Evolutionary conservation across 2,329 filamentous ascomycete genomes (phyloP).

Genomic region (Penicillium sp.): DNA sequence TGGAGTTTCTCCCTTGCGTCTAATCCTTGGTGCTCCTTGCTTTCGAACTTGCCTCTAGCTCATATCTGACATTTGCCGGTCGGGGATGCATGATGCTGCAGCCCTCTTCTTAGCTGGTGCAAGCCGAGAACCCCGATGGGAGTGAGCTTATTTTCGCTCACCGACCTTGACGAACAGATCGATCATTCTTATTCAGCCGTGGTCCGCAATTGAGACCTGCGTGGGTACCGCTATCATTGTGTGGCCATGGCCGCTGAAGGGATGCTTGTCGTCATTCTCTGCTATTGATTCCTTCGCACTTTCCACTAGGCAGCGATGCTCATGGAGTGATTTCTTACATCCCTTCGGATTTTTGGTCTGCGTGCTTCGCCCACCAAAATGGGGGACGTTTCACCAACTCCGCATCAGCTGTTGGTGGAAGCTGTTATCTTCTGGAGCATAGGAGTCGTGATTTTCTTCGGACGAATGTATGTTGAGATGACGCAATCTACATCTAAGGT

Average conservation of each 20-base stretch:
- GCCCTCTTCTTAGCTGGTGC: constrained; percentile 4
- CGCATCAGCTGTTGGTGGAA: constrained; percentile 28
- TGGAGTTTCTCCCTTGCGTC: constrained; percentile 20
- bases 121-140: background rate
- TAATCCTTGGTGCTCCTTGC: constrained; percentile 19
- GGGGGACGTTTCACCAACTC: constrained; percentile 31
- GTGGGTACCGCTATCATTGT: background rate
- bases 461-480: constrained; percentile 27
- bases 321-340: constrained; percentile 3
- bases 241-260: background rate
- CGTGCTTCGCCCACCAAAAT: constrained; percentile 17
- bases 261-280: background rate
- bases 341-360: background rate
- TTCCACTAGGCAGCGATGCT: background rate
- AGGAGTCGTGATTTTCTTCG: constrained; percentile 26
- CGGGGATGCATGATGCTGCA: constrained; percentile 15
- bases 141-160: constrained; percentile 10
- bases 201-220: background rate
- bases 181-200: background rate
- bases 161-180: constrained; percentile 4
- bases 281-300: background rate
- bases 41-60: constrained; percentile 12
- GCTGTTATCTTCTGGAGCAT: constrained; percentile 33
- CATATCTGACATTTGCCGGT: constrained; percentile 13
- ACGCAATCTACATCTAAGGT: background rate